phyloP scores from a whole-genome alignment of 352 stramenopile genomes.

The Pythium sp. region DNA sequence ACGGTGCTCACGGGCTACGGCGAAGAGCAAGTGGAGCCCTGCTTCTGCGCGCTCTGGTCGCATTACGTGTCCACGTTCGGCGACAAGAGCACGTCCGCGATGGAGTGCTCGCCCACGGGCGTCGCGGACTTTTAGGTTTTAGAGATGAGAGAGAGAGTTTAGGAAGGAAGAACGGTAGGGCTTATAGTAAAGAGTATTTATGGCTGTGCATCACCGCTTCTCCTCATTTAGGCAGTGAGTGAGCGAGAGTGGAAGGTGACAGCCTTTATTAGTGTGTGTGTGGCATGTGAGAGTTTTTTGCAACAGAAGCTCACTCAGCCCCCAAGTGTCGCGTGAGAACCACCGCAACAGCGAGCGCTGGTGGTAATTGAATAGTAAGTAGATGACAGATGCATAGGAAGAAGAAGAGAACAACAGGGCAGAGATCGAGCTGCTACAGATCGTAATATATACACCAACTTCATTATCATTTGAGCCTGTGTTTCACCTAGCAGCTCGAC shows the following conservation, averaged over 20 bases:
- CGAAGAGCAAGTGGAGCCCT: constrained; percentile 74
- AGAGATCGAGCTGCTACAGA: not conserved
- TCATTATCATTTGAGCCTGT: not conserved
- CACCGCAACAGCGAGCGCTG: not conserved
- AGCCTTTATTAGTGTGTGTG: constrained; percentile 5
- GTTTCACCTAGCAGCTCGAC: not conserved
- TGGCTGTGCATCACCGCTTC: not conserved
- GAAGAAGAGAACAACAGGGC: not conserved
- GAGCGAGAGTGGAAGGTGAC: not conserved
- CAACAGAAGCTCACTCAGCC: not conserved
- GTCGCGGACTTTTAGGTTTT: constrained; percentile 46
- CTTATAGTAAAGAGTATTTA: constrained; percentile 14
- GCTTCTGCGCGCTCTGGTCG: constrained; percentile 79
- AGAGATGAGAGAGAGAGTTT: not conserved
- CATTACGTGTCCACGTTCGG: constrained; percentile 79
- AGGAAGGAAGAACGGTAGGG: not conserved
- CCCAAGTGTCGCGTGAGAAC: constrained; percentile 6
- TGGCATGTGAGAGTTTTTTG: not conserved
- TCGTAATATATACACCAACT: constrained; percentile 11
- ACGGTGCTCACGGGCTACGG: constrained; percentile 79
- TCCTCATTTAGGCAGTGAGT: not conserved
- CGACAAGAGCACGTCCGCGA: constrained; percentile 48
- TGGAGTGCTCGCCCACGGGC: constrained; percentile 69
- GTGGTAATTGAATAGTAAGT: not conserved
- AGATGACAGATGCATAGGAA: constrained; percentile 8